A percentile compares a stretch with the other conserved stretches of the same genome.
These are phyloP conservation scores for Sporothrix protearum DNA, from an alignment of 2,329 filamentous ascomycete genomes.

Conservation along the genomic window DNA sequence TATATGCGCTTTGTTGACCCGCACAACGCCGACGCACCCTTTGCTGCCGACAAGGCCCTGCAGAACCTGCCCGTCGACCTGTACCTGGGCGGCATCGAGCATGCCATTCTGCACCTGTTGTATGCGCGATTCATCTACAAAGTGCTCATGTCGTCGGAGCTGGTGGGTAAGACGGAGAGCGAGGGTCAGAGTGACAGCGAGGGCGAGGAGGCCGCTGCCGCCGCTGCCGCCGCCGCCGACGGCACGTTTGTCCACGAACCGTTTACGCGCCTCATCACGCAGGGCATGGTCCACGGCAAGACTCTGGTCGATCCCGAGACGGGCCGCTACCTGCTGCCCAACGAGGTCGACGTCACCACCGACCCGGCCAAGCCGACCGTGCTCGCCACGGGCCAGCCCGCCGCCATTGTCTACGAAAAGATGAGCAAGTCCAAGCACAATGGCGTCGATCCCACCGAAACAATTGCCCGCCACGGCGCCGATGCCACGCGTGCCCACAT, in stretches of 20 bases:
- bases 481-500: conserved; percentile 84
- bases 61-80: conserved; percentile 70
- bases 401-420: conserved; percentile 72
- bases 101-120: conserved; percentile 83
- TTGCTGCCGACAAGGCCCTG: conserved; percentile 58
- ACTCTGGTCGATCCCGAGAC: conserved; percentile 73
- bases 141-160: conserved; percentile 61
- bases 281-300: conserved; percentile 90
- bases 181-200: conserved; percentile 23
- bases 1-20: conserved; percentile 76
- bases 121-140: conserved; percentile 91
- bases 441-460: conserved; percentile 74
- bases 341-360: conserved; percentile 65
- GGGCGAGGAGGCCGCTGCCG: conserved; percentile 28
- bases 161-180: conserved; percentile 26
- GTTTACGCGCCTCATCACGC: conserved; percentile 76
- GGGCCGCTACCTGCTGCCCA: conserved; percentile 71
- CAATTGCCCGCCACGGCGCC: conserved; percentile 71
- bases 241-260: too few relatives aligned
- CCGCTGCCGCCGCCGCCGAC: too few relatives aligned
- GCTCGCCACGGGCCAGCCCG: conserved; percentile 54
- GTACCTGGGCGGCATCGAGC: conserved; percentile 87
- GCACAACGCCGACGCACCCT: conserved; percentile 57
- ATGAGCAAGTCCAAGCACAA: conserved; percentile 97
- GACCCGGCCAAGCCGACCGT: conserved; percentile 57